Evolutionary conservation across 2,329 filamentous ascomycete species (phyloP).

Genomic region (Xylariaceae sp.): DNA sequence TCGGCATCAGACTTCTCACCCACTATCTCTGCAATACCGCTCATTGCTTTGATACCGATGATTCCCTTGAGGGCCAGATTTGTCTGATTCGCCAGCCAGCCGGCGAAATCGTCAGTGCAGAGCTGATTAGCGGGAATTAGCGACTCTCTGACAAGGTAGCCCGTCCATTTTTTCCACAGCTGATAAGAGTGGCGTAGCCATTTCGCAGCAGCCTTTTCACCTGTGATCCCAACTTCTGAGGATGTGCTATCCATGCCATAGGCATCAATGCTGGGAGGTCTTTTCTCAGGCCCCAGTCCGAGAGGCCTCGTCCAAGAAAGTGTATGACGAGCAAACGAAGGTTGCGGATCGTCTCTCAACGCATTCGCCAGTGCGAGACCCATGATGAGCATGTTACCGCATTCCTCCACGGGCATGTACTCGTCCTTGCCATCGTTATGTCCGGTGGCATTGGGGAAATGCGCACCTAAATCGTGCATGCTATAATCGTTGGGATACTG

Average conservation of each 20-base stretch:
- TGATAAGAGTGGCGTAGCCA: constrained; percentile 52
- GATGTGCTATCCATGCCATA: constrained; percentile 56
- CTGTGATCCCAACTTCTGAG: constrained; percentile 45
- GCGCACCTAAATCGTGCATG: constrained; percentile 69
- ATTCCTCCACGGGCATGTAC: constrained; percentile 72
- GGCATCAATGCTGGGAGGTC: constrained; percentile 21
- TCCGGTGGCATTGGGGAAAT: constrained; percentile 73
- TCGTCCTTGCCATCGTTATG: constrained; percentile 64
- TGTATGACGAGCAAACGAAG: constrained; percentile 50
- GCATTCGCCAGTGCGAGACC: constrained; percentile 72
- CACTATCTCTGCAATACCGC: constrained; percentile 57
- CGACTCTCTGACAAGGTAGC: constrained; percentile 64
- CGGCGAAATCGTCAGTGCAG: constrained; percentile 73
- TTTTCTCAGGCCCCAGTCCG: constrained; percentile 17
- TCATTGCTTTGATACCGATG: constrained; percentile 73
- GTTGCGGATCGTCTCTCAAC: constrained; percentile 55
- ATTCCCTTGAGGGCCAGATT: constrained; percentile 74
- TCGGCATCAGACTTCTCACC: constrained; percentile 54
- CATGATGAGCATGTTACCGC: constrained; percentile 74
- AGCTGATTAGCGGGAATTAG: constrained; percentile 67
- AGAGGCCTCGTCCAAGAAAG: constrained; percentile 15
- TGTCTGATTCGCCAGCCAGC: constrained; percentile 67
- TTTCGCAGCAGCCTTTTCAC: constrained; percentile 36
- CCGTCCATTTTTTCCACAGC: constrained; percentile 72
- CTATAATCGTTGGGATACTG: constrained; percentile 79